Evolutionary conservation across 169 alveolate species (phyloP).

Genomic region (Eimeria sp.): DNA sequence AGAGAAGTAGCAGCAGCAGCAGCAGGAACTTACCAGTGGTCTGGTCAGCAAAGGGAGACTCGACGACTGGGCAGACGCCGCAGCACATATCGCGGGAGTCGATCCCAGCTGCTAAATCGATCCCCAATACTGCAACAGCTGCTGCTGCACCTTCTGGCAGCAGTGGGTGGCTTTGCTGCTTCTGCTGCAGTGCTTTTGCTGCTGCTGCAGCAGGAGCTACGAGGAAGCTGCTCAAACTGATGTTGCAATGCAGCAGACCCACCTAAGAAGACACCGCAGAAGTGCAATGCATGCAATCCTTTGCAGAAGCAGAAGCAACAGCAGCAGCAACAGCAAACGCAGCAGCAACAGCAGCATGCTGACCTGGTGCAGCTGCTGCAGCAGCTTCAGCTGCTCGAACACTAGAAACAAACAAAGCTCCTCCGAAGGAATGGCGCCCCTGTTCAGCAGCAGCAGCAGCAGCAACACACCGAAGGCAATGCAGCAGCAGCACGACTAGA

Average conservation of each 20-base stretch:
- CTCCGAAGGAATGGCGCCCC: conserved; percentile 43
- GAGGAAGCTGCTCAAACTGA: conserved; percentile 38
- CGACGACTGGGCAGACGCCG: background rate
- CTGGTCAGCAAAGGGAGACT: background rate
- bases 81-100: conserved; percentile 30
- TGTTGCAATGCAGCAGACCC: conserved; percentile 40
- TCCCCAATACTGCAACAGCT: background rate
- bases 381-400: conserved; percentile 49
- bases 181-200: conserved; percentile 16
- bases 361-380: conserved; percentile 66
- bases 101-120: background rate
- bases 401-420: conserved; percentile 32
- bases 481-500: conserved; percentile 1
- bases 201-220: conserved; percentile 54
- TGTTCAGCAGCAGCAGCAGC: conserved; percentile 41
- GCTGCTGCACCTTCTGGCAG: conserved; percentile 45
- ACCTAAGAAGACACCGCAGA: conserved; percentile 19
- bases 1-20: conserved; percentile 31
- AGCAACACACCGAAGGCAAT: conserved; percentile 21
- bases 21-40: background rate
- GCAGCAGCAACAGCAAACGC: conserved; percentile 22
- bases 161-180: conserved; percentile 40
- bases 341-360: background rate
- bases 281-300: background rate
- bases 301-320: conserved; percentile 1